A percentile compares a stretch with the other conserved stretches of the same genome.
Conservation (phyloP, 495 filamentous ascomycete genomes). For the Hypomontagnella submonticulosa region DNA sequence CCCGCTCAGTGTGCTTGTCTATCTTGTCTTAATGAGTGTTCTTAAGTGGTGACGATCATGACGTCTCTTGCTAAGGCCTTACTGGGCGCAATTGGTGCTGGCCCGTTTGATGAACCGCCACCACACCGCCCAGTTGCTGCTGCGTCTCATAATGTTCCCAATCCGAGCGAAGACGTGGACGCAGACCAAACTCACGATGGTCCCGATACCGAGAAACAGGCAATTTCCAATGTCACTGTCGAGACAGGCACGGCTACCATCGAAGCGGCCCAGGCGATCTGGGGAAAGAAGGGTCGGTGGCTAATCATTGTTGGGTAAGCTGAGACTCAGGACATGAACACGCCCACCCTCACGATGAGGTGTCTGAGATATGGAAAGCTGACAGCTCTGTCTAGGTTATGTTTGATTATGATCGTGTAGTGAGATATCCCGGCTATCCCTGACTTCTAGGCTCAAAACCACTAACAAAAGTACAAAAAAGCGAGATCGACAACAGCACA, state of each 20-base stretch:
- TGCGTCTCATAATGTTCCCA: background rate
- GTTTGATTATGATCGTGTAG: slow-evolving; percentile 61
- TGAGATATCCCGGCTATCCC: slow-evolving; percentile 35
- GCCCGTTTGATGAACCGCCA: slow-evolving; percentile 27
- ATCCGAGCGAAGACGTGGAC: background rate
- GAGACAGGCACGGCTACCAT: slow-evolving; percentile 49
- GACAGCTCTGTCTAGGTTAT: slow-evolving; percentile 45
- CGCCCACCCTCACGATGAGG: background rate
- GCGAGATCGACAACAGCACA: slow-evolving; percentile 61
- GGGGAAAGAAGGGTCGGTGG: slow-evolving; percentile 57
- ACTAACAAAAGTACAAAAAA: slow-evolving; percentile 17
- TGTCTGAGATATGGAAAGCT: slow-evolving; percentile 25
- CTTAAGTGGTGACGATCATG: background rate
- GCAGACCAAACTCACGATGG: background rate
- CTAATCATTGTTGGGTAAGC: slow-evolving; percentile 57
- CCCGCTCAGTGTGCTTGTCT: too few species aligned
- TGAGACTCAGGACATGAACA: background rate
- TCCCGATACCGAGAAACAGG: slow-evolving; percentile 20
- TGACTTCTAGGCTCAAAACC: slow-evolving; percentile 5
- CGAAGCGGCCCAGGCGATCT: slow-evolving; percentile 56
- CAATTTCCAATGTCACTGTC: slow-evolving; percentile 7
- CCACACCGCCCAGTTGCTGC: background rate
- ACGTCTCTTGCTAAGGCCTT: slow-evolving; percentile 10
- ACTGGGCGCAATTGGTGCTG: slow-evolving; percentile 24
- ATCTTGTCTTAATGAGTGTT: background rate